Conservation (phyloP, 108 stramenopile genomes). For the Epipyxis sp. region DNA sequence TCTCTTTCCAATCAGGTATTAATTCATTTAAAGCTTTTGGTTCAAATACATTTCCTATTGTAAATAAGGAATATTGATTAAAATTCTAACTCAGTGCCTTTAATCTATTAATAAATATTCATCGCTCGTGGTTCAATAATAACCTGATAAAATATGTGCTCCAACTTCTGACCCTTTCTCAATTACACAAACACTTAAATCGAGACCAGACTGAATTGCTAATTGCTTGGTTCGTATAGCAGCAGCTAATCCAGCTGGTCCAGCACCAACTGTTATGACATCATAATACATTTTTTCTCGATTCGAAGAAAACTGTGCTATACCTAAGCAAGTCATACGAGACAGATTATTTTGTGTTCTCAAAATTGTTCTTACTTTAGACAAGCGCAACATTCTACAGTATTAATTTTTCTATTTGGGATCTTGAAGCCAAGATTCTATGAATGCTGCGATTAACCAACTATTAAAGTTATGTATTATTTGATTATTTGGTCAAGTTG, state of each 20-base stretch:
- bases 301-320: too few species aligned
- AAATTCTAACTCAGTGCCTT: slow-evolving; percentile 6
- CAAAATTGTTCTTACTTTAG: too few species aligned
- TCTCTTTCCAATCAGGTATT: slow-evolving; percentile 70
- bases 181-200: slow-evolving; percentile 82
- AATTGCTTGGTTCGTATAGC: slow-evolving; percentile 93
- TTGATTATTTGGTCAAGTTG: not conserved
- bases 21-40: slow-evolving; percentile 91
- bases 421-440: too few species aligned
- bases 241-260: slow-evolving; percentile 83
- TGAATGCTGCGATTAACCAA: not conserved
- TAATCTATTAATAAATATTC: not conserved
- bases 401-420: too few species aligned
- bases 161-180: slow-evolving; percentile 96
- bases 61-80: not conserved
- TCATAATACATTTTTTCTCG: slow-evolving; percentile 66
- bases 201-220: slow-evolving; percentile 67
- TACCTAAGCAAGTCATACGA: too few species aligned
- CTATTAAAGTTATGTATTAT: not conserved
- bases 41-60: slow-evolving; percentile 97
- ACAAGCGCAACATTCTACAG: too few species aligned
- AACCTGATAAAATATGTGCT: slow-evolving; percentile 88
- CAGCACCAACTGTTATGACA: slow-evolving; percentile 62
- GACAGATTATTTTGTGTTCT: too few species aligned
- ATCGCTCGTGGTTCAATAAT: too few species aligned